Evolutionary conservation across 352 stramenopile species (phyloP).

Genomic region (Phytophthora colocasiae): DNA sequence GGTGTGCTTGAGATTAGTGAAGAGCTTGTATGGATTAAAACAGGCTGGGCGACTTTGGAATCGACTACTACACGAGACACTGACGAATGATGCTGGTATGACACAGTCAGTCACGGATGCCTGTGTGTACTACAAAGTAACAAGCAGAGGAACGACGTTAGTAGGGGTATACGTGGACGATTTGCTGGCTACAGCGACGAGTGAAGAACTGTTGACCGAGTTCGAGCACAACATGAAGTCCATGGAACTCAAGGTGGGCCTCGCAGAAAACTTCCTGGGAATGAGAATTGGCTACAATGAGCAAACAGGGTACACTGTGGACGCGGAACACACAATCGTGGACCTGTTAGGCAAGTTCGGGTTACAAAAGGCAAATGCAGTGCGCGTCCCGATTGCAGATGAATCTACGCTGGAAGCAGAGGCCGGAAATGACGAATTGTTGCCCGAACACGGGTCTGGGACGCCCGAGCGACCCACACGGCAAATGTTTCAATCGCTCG

Average conservation of each 20-base stretch:
- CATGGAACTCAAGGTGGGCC: neutral
- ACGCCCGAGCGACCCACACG: neutral
- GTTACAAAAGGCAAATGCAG: neutral
- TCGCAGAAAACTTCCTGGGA: neutral
- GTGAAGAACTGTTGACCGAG: neutral
- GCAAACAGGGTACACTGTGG: neutral
- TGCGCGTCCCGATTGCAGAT: neutral
- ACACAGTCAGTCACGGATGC: neutral
- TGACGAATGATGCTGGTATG: neutral
- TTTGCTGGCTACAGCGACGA: neutral
- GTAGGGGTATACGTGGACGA: neutral
- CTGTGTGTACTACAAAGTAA: neutral
- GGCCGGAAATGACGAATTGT: neutral
- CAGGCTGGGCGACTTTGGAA: constrained; percentile 2
- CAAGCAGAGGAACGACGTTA: neutral
- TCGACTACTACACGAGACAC: neutral
- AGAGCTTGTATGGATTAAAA: constrained; percentile 4
- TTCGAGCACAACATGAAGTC: neutral
- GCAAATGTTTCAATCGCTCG: neutral
- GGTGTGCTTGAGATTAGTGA: neutral
- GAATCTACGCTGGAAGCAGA: neutral
- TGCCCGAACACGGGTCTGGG: neutral
- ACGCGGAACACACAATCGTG: neutral
- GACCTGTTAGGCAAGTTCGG: neutral
- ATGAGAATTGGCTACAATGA: neutral